Evolutionary conservation across 2,329 filamentous ascomycete genomes (phyloP), one percentile per base, ranked within the genome.

Genomic region (Didymella keratinophila): DNA sequence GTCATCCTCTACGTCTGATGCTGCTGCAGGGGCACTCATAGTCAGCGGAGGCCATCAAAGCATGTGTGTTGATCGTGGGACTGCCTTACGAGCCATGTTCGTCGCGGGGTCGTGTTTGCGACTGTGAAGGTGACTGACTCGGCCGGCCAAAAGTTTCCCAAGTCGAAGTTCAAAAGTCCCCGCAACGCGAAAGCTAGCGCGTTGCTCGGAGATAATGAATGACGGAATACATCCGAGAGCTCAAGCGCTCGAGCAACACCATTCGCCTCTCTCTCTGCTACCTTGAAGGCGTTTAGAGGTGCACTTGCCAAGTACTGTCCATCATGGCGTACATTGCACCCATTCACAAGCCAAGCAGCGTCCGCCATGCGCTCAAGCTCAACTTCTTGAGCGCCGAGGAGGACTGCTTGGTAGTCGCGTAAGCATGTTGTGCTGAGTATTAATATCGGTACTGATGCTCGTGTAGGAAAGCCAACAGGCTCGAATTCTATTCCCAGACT

Each of bases 241-340:
- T 59, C 27, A 25, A 49, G 28, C 43, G 30, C 60, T 37, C 41
- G 21, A 27, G 36, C 57, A 56, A 49, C 50, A 42, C 45, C 39
- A 18, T 34, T 56, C 34, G 36, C 46, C 42, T 55, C 52, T 52
- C 21, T 25, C 21, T 10, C 10, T 47, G 39, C 16, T 12, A 44
- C 42, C 57, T 37, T 27, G 36, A 44, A 48, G 28, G 23, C 20
- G 18, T 18, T 36, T 10, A 25, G 27, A 56, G 52, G 42, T 49
- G 52, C 32, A 56, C 16, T 23, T 48, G 23, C 34, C 8, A 37
- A 28, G 9, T 25, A 11, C 23, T 27, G 30, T 34, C 34, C 63
- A 72, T 37, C 59, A 99, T 99, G 95, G 91, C 95, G 51, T 99
- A 98, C 77, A 83, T 99, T 71, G 93, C 92, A 61, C 93, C 95